Evolutionary conservation across 192 early-diverging fungal species (phyloP).

Genomic region (Piromyces finnis): DNA sequence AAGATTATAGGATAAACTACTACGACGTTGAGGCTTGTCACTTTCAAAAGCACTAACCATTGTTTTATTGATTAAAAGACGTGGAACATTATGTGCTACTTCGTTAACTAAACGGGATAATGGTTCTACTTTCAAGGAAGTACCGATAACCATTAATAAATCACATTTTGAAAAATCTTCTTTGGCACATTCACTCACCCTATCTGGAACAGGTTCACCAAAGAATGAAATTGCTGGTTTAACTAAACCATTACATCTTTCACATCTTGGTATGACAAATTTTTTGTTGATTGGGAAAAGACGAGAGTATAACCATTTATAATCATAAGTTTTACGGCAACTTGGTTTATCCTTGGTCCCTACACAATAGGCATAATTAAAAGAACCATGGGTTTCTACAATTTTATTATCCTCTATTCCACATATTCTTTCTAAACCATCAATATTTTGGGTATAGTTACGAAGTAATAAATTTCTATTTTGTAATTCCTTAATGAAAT

Average conservation of each 20-base stretch:
- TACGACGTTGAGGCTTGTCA: neutral
- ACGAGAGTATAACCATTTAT: slow-evolving; percentile 20
- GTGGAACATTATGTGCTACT: slow-evolving; percentile 44
- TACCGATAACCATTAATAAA: slow-evolving; percentile 85
- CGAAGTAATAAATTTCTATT: slow-evolving; percentile 56
- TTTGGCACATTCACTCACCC: slow-evolving; percentile 34
- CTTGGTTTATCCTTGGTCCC: slow-evolving; percentile 17
- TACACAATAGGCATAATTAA: slow-evolving; percentile 64
- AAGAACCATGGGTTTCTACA: slow-evolving; percentile 91
- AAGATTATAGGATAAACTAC: neutral
- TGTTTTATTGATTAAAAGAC: slow-evolving; percentile 65
- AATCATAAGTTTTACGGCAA: slow-evolving; percentile 6
- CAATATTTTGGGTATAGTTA: slow-evolving; percentile 89
- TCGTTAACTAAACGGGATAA: slow-evolving; percentile 65
- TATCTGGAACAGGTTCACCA: slow-evolving; percentile 67
- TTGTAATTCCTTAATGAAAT: slow-evolving; percentile 63
- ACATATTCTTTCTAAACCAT: slow-evolving; percentile 75
- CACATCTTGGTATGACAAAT: slow-evolving; percentile 45
- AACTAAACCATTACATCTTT: slow-evolving; percentile 47
- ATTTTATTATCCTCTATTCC: slow-evolving; percentile 23
- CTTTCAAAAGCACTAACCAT: neutral
- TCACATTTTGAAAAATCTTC: slow-evolving; percentile 62
- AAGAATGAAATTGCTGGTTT: slow-evolving; percentile 97
- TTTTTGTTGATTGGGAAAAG: slow-evolving; percentile 22
- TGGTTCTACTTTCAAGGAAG: slow-evolving; percentile 73